Base-by-base conservation (phyloP, 192 early-diverging fungal species). In the Podila minutissima region DNA sequence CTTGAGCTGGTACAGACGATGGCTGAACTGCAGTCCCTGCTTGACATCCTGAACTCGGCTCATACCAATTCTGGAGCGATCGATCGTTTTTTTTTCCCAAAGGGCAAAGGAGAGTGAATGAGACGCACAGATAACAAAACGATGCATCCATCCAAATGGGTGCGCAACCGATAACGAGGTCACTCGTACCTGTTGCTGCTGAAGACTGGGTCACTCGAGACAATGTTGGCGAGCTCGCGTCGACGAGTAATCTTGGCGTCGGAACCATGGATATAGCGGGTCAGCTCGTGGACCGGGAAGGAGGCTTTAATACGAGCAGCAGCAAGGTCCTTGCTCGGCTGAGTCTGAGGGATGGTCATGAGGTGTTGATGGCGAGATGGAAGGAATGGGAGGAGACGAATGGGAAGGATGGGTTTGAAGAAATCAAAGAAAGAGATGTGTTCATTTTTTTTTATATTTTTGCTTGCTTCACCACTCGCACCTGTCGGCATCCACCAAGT, bases 41-140 rank as follows among this genome's bases (percentile, higher is more conserved):
- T 92, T 94, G 66, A 92, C 93, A 55, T 87, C 88, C 35, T 90
- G 86, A 74, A 96, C 66, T 58, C 71, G 60, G 58, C 77, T 81
- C 67, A 73, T 59, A 9, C 77, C 70, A 5, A 73, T 57, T 61
- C 77, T 71, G 29, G 13, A 33, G 13, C 3, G 60, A 33, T 20
- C 17, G 32, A 35, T 20, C 7, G 9, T 1, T 31, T 19, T 31
- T 5, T 29, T 37, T 37, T 37, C 35, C 35, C 35, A 32, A n/a
- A 62, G 8, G 31, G n/a, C 19, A 32, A 24, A 55, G 35, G 35
- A 55, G n/a, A 24, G n/a, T 55, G 53, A 55, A 10, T 46, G 41
- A 8, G 35, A 37, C 35, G 35, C 41, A 46, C 41, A 46, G 41
- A 17, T 46, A 46, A 15, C 41, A 46, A 17, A 41, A 12, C 0